phyloP scores from a whole-genome alignment of 306 rosid species.

The Vigna trinervia region DNA sequence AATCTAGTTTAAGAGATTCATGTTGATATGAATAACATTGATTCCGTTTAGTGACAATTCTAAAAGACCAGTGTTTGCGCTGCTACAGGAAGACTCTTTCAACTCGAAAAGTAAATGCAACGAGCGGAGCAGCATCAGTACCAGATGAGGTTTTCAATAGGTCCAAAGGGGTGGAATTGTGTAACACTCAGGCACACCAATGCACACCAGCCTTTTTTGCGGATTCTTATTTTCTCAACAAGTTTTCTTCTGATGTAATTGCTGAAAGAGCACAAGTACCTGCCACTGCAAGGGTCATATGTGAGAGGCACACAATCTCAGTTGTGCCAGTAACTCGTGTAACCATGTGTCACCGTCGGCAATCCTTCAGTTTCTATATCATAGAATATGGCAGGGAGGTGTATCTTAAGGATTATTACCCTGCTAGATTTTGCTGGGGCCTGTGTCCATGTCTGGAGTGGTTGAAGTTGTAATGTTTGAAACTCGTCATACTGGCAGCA shows the following conservation, averaged over 20 bases:
- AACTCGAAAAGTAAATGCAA: constrained; percentile 83
- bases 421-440: constrained; percentile 92
- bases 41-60: constrained; percentile 21
- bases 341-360: constrained; percentile 74
- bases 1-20: neutral
- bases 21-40: constrained; percentile 11
- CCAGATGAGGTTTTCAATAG: constrained; percentile 92
- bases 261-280: constrained; percentile 82
- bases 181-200: constrained; percentile 94
- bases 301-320: constrained; percentile 90
- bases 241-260: constrained; percentile 90
- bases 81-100: constrained; percentile 79
- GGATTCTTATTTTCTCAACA: constrained; percentile 84
- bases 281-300: constrained; percentile 76
- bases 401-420: constrained; percentile 89
- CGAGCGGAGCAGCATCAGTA: constrained; percentile 94
- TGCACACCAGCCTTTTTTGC: constrained; percentile 95
- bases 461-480: constrained; percentile 67
- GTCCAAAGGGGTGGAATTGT: constrained; percentile 86
- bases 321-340: constrained; percentile 91
- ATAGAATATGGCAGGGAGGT: constrained; percentile 82
- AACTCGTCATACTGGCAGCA: constrained; percentile 26
- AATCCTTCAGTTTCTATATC: constrained; percentile 84
- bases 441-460: constrained; percentile 96
- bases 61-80: neutral